Conservation (phyloP, 331 rosid species). For the Malus hybrid region DNA sequence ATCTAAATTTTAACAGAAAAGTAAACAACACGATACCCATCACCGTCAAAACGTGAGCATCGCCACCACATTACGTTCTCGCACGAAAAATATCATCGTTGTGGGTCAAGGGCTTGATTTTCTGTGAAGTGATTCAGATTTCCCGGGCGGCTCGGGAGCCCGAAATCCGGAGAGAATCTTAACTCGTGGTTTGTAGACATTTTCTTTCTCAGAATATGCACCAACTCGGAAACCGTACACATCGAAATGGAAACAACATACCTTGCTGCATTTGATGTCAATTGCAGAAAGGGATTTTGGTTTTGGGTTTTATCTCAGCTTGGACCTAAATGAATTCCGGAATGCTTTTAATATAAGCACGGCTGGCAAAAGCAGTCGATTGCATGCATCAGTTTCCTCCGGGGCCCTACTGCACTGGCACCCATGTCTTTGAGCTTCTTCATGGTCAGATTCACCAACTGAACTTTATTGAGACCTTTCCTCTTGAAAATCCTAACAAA, state of each 20-base stretch:
- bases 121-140: too few species aligned
- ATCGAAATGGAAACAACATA: background rate
- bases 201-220: background rate
- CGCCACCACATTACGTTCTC: background rate
- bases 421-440: conserved; percentile 94
- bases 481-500: conserved; percentile 69
- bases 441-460: conserved; percentile 78
- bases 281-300: background rate
- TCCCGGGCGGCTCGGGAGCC: too few species aligned
- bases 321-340: background rate
- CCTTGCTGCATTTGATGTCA: background rate
- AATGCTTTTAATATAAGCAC: conserved; percentile 41
- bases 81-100: too few species aligned
- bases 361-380: conserved; percentile 90
- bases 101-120: too few species aligned
- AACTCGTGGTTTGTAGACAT: background rate
- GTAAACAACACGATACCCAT: too few species aligned
- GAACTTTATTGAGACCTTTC: conserved; percentile 53
- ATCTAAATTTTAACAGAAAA: too few species aligned
- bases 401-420: conserved; percentile 86
- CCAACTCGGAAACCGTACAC: background rate
- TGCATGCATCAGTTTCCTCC: conserved; percentile 91
- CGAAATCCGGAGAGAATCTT: too few species aligned
- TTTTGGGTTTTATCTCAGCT: background rate
- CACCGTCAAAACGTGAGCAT: too few species aligned